Evolutionary conservation across 331 rosid species (phyloP).

Genomic region (Quercus tomentella): DNA sequence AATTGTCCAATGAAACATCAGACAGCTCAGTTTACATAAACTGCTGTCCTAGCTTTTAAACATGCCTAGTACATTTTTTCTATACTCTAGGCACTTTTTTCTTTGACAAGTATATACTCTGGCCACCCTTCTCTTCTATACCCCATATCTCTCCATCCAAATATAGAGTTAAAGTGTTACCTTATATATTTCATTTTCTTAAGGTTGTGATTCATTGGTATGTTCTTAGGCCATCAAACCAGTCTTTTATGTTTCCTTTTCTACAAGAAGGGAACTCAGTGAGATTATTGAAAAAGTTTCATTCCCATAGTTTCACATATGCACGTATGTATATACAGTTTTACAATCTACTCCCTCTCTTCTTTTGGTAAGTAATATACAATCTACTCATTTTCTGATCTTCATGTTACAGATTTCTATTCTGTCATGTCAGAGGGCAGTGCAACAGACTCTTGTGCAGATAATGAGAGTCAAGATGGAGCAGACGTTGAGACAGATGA

Average conservation of each 20-base stretch:
- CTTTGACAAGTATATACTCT: too few relatives aligned
- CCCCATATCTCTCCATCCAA: too few relatives aligned
- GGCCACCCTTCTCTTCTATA: too few relatives aligned
- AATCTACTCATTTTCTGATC: slow-evolving; percentile 21
- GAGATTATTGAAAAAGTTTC: not conserved
- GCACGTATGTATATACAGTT: not conserved
- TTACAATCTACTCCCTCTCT: not conserved
- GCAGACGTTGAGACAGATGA: slow-evolving; percentile 89
- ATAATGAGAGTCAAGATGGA: slow-evolving; percentile 96
- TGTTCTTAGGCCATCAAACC: not conserved
- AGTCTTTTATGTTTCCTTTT: not conserved
- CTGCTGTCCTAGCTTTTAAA: too few relatives aligned
- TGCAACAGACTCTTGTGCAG: slow-evolving; percentile 78
- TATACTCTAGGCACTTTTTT: too few relatives aligned
- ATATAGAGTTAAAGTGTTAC: too few relatives aligned
- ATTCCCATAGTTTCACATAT: not conserved
- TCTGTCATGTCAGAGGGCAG: slow-evolving; percentile 97
- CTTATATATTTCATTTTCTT: too few relatives aligned
- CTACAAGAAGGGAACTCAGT: not conserved
- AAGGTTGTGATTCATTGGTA: not conserved
- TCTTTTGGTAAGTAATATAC: not conserved
- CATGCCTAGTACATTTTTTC: too few relatives aligned
- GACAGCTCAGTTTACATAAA: too few relatives aligned
- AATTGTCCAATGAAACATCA: too few relatives aligned
- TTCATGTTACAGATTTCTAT: slow-evolving; percentile 75